Evolutionary conservation across 768 basidiomycete genomes (phyloP), one percentile per base, ranked within the genome.

Genomic region (Pulveroboletus sp.): DNA sequence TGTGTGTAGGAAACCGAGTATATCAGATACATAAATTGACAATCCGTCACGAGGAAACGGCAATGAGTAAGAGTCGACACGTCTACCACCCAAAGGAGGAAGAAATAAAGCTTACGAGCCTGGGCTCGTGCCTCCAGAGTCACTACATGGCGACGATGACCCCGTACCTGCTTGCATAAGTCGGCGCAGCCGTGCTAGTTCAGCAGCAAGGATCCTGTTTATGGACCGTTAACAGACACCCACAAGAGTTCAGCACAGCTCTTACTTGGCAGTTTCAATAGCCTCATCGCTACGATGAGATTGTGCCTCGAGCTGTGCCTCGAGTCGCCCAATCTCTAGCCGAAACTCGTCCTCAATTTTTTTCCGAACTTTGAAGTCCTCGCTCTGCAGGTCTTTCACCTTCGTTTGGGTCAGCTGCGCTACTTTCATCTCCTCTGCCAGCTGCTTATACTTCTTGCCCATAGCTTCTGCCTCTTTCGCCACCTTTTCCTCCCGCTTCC

Each of bases 141-240:
- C 50, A 43, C 44, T 50, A 35, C 46, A 41, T 21, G 54, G 49
- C 32, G 61, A 46, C 41, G 69, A 57, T 55, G 63, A 58, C 48
- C 68, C 70, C 1, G 74, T 71, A 57, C 78, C 75, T 36, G 70
- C 69, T 60, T 79, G 85, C 81, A 91, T 89, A 36, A 91, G 74
- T 57, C 88, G 76, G 61, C 85, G 76, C 61, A 91, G 69, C 50
- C 86, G 75, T 43, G 80, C 77, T 39, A 90, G 72, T 63, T 90
- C 88, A 27, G 73, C 71, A 6, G 84, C 71, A 28, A 89, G 65
- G 30, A 71, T 69, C 59, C 86, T 87, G 58, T 26, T 47, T 5
- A 18, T 17, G 12, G 27, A 15, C 1, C 11, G 5, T 63, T 1
- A 54, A 24, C 32, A 42, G 36, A 15, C 0, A 8, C 15, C 2